These are phyloP conservation scores for Multifurca ochricompacta DNA, from an alignment of 768 basidiomycete genomes.

Conservation along the genomic window DNA sequence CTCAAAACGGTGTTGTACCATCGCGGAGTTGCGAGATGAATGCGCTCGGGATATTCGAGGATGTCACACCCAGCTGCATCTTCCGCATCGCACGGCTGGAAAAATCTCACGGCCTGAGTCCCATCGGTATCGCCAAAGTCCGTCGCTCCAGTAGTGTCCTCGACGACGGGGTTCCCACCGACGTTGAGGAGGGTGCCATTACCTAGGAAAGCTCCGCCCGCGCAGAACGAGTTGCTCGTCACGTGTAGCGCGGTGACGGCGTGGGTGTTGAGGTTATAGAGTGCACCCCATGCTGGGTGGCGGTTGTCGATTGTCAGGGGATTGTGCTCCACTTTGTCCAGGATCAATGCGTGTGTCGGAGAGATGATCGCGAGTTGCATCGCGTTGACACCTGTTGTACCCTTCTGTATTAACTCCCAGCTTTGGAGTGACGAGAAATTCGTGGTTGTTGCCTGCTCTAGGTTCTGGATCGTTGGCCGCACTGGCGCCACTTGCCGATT, in stretches of 20 bases:
- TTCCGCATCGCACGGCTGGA: slow-evolving; percentile 54
- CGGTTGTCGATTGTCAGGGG: slow-evolving; percentile 55
- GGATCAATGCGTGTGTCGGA: slow-evolving; percentile 55
- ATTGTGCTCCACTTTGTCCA: slow-evolving; percentile 86
- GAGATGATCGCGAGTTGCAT: slow-evolving; percentile 74
- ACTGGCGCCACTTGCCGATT: not conserved
- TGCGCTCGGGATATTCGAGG: slow-evolving; percentile 51
- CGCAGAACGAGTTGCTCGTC: slow-evolving; percentile 81
- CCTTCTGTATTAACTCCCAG: slow-evolving; percentile 59
- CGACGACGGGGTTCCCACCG: slow-evolving; percentile 75
- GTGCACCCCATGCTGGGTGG: slow-evolving; percentile 75
- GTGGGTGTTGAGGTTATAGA: slow-evolving; percentile 64
- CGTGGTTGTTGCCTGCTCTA: no score
- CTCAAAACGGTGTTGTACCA: slow-evolving; percentile 76
- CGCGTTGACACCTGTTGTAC: slow-evolving; percentile 67
- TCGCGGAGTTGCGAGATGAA: slow-evolving; percentile 69
- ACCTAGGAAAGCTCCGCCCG: slow-evolving; percentile 67
- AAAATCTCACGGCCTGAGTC: slow-evolving; percentile 62
- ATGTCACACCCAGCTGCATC: slow-evolving; percentile 47
- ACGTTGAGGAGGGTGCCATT: slow-evolving; percentile 76
- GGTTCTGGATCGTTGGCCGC: slow-evolving; percentile 16
- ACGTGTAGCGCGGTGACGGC: slow-evolving; percentile 52
- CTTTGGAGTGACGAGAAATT: not conserved
- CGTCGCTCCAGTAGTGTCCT: slow-evolving; percentile 50
- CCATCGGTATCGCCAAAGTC: slow-evolving; percentile 75